Conservation (phyloP, 768 basidiomycete species). For the Macrolepiota albuminosa region DNA sequence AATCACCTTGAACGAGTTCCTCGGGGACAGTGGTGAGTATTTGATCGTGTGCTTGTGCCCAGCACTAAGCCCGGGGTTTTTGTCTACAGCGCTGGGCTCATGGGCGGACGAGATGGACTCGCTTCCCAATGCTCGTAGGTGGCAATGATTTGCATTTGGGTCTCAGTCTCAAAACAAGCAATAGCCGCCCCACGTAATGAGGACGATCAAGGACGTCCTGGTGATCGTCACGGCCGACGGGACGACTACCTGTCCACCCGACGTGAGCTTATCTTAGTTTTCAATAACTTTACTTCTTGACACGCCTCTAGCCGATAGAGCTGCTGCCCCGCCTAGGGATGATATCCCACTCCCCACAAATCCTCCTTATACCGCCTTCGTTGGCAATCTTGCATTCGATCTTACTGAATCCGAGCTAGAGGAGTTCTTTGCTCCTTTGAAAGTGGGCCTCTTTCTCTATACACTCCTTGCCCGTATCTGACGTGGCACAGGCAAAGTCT, state of each 20-base stretch:
- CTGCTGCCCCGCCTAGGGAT: constrained; percentile 59
- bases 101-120: constrained; percentile 99
- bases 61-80: constrained; percentile 13
- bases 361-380: constrained; percentile 94
- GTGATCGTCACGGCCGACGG: constrained; percentile 51
- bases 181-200: constrained; percentile 68
- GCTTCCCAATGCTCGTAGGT: constrained; percentile 90
- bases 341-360: constrained; percentile 94
- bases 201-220: constrained; percentile 51
- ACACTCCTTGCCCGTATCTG: not conserved
- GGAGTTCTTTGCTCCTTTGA: constrained; percentile 66
- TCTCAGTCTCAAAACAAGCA: constrained; percentile 13
- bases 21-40: constrained; percentile 76
- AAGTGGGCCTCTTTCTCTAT: constrained; percentile 36
- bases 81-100: constrained; percentile 68
- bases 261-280: constrained; percentile 37
- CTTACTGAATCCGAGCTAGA: constrained; percentile 79
- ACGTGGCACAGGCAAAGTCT: constrained; percentile 55
- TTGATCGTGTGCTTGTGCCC: constrained; percentile 13
- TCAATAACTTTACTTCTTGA: not conserved
- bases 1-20: constrained; percentile 89
- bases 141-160: constrained; percentile 3
- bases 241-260: constrained; percentile 65
- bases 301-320: constrained; percentile 47
- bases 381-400: constrained; percentile 95